phyloP scores from a whole-genome alignment of 345 rosid genomes.

The Eutrema japonicum region DNA sequence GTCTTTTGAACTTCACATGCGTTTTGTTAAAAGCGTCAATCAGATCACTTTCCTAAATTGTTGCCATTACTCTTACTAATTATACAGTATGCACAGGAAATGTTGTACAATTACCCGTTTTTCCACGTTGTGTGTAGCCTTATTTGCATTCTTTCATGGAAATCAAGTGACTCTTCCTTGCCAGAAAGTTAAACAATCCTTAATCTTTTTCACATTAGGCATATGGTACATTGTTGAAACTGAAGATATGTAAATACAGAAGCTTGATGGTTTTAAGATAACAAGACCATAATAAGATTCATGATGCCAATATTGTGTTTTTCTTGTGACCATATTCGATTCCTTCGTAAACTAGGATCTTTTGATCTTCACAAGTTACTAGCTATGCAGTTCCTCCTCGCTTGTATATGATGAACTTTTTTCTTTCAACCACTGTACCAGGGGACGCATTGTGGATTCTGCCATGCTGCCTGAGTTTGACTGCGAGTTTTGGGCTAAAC shows the following conservation, averaged over 20 bases:
- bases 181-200: constrained; percentile 2
- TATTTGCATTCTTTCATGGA: not conserved
- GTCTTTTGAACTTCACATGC: constrained; percentile 11
- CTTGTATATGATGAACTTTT: constrained; percentile 20
- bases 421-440: constrained; percentile 43
- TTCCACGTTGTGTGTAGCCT: not conserved
- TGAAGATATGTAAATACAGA: not conserved
- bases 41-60: constrained; percentile 8
- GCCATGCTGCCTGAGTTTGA: constrained; percentile 40
- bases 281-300: constrained; percentile 4
- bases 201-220: not conserved
- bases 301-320: constrained; percentile 1
- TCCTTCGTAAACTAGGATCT: constrained; percentile 24
- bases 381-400: constrained; percentile 16
- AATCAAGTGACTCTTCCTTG: constrained; percentile 4
- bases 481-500: constrained; percentile 58
- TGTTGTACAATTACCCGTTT: not conserved
- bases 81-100: not conserved
- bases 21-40: constrained; percentile 1
- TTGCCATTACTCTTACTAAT: not conserved
- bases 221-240: constrained; percentile 31
- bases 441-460: constrained; percentile 58
- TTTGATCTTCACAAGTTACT: constrained; percentile 13
- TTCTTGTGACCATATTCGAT: constrained; percentile 5
- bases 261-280: constrained; percentile 9